Percentiles rank a stretch among this genome's conserved stretches.
Conservation (phyloP, 2,329 filamentous ascomycete genomes). For the Pestalotiopsis sp. region DNA sequence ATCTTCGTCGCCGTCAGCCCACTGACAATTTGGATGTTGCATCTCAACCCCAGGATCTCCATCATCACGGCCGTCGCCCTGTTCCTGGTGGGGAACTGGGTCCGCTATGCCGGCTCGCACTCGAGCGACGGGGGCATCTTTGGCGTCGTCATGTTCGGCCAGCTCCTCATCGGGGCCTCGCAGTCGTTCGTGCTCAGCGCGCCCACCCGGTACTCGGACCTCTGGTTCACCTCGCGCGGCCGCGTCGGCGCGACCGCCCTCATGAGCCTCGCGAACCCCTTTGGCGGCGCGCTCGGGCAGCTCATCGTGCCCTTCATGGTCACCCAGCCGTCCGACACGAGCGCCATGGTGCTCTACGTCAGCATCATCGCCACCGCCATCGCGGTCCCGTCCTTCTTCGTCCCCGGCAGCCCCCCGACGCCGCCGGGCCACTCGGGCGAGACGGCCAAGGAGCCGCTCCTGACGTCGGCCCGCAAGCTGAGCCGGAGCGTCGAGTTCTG, state of each 20-base stretch:
- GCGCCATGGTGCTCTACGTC: slow-evolving; percentile 82
- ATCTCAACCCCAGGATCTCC: slow-evolving; percentile 76
- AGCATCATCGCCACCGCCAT: slow-evolving; percentile 47
- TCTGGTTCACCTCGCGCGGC: slow-evolving; percentile 89
- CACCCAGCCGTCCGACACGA: slow-evolving; percentile 63
- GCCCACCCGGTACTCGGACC: slow-evolving; percentile 86
- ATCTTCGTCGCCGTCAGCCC: slow-evolving; percentile 77
- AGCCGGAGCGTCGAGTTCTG: slow-evolving; percentile 71
- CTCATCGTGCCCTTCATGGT: slow-evolving; percentile 82
- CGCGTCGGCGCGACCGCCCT: slow-evolving; percentile 87
- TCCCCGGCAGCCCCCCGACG: slow-evolving; percentile 76
- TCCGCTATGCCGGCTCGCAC: slow-evolving; percentile 75
- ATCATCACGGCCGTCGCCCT: slow-evolving; percentile 75
- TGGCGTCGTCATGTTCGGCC: slow-evolving; percentile 83
- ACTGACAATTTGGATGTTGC: slow-evolving; percentile 74
- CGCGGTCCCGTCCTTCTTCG: slow-evolving; percentile 77
- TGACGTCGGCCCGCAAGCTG: slow-evolving; percentile 56
- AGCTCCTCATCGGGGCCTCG: slow-evolving; percentile 84
- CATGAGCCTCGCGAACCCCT: slow-evolving; percentile 82
- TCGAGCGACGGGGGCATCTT: slow-evolving; percentile 62
- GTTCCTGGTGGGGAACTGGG: slow-evolving; percentile 84
- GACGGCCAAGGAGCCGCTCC: slow-evolving; percentile 56
- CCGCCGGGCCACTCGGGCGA: slow-evolving; percentile 71
- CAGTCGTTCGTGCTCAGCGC: slow-evolving; percentile 92
- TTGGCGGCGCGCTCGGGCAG: slow-evolving; percentile 87